Conservation (phyloP, 768 basidiomycete genomes). For the Crucibulum laeve region DNA sequence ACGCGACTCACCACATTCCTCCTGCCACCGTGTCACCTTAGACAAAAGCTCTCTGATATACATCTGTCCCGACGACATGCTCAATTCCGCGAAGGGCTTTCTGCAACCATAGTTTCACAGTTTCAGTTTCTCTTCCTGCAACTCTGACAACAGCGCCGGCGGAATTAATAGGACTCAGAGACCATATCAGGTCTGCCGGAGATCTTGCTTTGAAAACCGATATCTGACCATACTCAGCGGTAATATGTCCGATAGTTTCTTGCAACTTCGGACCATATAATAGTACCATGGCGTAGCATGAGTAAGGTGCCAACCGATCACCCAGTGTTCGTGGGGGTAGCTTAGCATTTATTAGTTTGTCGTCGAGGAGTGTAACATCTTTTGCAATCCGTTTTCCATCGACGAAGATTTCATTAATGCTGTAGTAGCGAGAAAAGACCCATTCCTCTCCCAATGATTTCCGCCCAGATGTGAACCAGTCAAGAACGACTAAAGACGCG, state of each 20-base stretch:
- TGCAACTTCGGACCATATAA: constrained; percentile 67
- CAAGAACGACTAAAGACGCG: constrained; percentile 72
- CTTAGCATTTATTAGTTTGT: constrained; percentile 15
- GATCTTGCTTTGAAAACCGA: constrained; percentile 58
- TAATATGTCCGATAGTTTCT: constrained; percentile 43
- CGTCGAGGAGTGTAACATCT: constrained; percentile 76
- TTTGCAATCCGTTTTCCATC: constrained; percentile 62
- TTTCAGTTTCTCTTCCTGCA: constrained; percentile 75
- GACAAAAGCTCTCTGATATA: constrained; percentile 59
- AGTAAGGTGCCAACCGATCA: constrained; percentile 71
- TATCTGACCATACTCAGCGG: constrained; percentile 43
- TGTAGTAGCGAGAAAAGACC: constrained; percentile 82
- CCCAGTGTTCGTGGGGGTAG: constrained; percentile 43
- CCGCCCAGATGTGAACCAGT: constrained; percentile 91
- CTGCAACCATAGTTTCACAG: constrained; percentile 67
- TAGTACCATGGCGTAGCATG: constrained; percentile 86
- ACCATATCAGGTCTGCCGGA: constrained; percentile 78
- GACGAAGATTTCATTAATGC: constrained; percentile 77
- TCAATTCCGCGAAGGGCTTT: constrained; percentile 47
- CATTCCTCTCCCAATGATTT: constrained; percentile 83
- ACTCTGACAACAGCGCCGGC: constrained; percentile 62
- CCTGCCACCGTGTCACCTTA: constrained; percentile 21
- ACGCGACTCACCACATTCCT: too few species aligned
- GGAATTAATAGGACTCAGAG: constrained; percentile 54
- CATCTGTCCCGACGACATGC: constrained; percentile 54